Base-by-base conservation (phyloP, 805 yeast genomes). In the Zygosaccharomyces rouxii region DNA sequence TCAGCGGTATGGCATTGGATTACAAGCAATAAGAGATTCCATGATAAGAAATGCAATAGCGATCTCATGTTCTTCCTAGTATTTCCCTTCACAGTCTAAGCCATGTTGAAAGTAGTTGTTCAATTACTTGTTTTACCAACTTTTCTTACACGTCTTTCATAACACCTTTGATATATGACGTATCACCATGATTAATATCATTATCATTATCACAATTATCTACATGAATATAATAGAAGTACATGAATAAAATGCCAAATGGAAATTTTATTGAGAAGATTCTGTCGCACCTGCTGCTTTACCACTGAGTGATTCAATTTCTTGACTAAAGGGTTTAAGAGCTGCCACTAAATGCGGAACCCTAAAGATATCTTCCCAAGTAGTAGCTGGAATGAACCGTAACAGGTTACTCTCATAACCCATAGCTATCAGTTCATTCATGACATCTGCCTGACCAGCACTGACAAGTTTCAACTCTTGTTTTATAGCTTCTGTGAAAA, bases 401-500 rank as follows among this genome's bases (percentile, higher is more conserved):
- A 48, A 46, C 30, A 48, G 23, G 5, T 33, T 21, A 5, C 42
- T 45, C 23, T 25, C 23, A 18, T 22, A 13, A 16, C 50, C 51
- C 31, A 38, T 21, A 14, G 31, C 37, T 16, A 51, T 33, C 13
- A 51, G 22, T 13, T 46, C 38, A 9, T 25, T 30, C 21, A 41
- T 35, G n/a, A 46, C 31, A 28, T 46, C 46, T 11, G 29, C 35
- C 5, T 44, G 35, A 5, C 42, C 48, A 5, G 30, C 29, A 18
- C 21, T 16, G 5, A 37, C 14, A n/a, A 38, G 10, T 25, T 4
- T 33, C 7, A 46, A 21, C 35, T 52, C 55, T 11, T 30, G 29
- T 30, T 39, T 23, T 18, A 52, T 13, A n/a, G 50, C 44, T n/a
- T 30, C 38, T 41, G 48, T 35, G 16, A 50, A 41, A 10, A 50